Conservation (phyloP, 140 eudicot genomes). For the Anethum foeniculum region DNA sequence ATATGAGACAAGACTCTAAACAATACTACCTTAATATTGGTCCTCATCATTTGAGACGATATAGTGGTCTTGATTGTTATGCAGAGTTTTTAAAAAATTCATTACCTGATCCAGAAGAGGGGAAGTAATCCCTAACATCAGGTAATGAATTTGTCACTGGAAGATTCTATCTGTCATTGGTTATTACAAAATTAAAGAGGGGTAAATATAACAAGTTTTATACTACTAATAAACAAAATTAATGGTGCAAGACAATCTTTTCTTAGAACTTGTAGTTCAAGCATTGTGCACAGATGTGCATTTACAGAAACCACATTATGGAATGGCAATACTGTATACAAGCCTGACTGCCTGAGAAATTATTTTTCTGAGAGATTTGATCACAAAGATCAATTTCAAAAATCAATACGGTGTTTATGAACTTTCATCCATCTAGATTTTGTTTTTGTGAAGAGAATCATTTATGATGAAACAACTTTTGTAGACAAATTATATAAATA, state of each 20-base stretch:
- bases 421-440: not conserved
- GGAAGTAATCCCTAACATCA: not conserved
- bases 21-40: not conserved
- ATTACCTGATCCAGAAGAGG: not conserved
- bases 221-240: too few relatives aligned
- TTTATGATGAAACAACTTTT: slow-evolving; percentile 11
- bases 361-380: not conserved
- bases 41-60: not conserved
- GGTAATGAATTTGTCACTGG: too few relatives aligned
- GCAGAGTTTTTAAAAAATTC: not conserved
- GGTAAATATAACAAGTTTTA: too few relatives aligned
- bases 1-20: too few relatives aligned
- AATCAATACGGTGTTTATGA: not conserved
- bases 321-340: too few relatives aligned
- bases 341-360: too few relatives aligned
- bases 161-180: too few relatives aligned
- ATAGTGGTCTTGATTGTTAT: not conserved
- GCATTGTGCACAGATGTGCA: not conserved
- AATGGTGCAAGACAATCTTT: too few relatives aligned
- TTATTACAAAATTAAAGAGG: too few relatives aligned
- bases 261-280: too few relatives aligned
- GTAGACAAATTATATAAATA: not conserved
- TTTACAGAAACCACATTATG: not conserved
- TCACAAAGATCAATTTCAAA: not conserved
- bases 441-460: not conserved